Percentiles rank a stretch among this genome's conserved stretches.
phyloP scores from a whole-genome alignment of 352 stramenopile species.

The Pythium sukuiense region DNA sequence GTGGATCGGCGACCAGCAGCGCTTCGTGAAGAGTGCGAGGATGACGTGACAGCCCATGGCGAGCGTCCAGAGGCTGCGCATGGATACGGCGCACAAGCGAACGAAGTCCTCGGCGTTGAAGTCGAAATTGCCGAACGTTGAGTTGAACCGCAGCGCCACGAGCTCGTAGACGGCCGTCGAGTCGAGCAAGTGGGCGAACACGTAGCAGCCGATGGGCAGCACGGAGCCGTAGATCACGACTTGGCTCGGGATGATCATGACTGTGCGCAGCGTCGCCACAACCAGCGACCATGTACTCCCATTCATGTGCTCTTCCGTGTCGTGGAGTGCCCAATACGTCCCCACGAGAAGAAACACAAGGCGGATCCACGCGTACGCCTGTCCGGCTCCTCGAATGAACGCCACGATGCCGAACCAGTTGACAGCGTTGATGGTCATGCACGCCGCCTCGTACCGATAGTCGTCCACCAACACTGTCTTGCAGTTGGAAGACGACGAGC shows the following conservation, averaged over 20 bases:
- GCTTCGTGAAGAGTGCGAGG: slow-evolving; percentile 22
- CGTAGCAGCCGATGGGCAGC: slow-evolving; percentile 46
- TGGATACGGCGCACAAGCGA: slow-evolving; percentile 32
- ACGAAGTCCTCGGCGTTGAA: slow-evolving; percentile 31
- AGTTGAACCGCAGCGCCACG: slow-evolving; percentile 34
- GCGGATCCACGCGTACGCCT: slow-evolving; percentile 9
- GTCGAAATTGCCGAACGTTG: slow-evolving; percentile 28
- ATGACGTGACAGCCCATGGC: slow-evolving; percentile 28
- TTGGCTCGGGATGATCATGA: slow-evolving; percentile 42
- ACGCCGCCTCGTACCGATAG: not conserved
- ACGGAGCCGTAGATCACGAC: slow-evolving; percentile 45
- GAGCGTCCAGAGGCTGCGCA: slow-evolving; percentile 44
- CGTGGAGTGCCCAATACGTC: not conserved
- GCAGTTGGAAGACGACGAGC: not conserved
- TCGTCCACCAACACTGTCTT: slow-evolving; percentile 34
- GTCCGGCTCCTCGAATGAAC: slow-evolving; percentile 2
- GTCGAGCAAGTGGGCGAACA: slow-evolving; percentile 42
- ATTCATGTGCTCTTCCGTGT: not conserved
- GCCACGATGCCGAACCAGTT: slow-evolving; percentile 3
- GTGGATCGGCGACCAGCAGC: slow-evolving; percentile 14
- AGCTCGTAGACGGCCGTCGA: slow-evolving; percentile 38
- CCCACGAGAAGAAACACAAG: not conserved
- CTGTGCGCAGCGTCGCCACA: slow-evolving; percentile 15
- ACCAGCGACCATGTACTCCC: not conserved
- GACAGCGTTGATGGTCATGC: slow-evolving; percentile 4